Evolutionary conservation across 108 stramenopile genomes (phyloP), one percentile per base, ranked within the genome.

Genomic region (Epipyxis sp.): DNA sequence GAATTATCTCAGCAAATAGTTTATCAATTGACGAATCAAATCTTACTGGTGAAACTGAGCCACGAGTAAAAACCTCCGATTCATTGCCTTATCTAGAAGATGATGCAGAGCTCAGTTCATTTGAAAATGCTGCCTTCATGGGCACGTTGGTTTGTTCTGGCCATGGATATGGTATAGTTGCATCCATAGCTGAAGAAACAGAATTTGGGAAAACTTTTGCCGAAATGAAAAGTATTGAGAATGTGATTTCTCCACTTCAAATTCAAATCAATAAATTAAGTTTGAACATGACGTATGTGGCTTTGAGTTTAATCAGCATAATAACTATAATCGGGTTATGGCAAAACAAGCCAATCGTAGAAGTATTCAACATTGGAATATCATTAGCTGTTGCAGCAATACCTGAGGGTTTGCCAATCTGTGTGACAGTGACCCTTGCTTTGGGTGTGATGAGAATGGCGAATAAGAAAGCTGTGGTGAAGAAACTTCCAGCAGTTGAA

Each of bases 41-140:
- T 16, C 84, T 97, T 35, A 97, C 96, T 10, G 96, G 96, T 20
- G 96, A 97, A 85, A 88, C 93, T 16, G 84, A 87, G 37, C 82
- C 89, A 6, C 69, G 79, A 46, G 82, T 84, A 67, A 65, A 65
- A 25, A 65, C 35, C 3, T 3, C 25, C 34, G 61, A 16, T 65
- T 16, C 54, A 20, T 25, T 57, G 20, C 46, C 46, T 20, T 10
- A 32, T 65, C 85, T 86, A 30, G 79, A 65, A 59, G 34, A 39
- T 54, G 69, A 44, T 34, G 83, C 88, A 40, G 79, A 85, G 40
- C 77, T 84, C 57, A 59, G 86, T 42, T 86, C 88, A 46, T 84
- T 87, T 1, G 59, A 65, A 44, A 89, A 89, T 83, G 35, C 90
- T 27, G 87, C 77, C 42, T 91, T 91, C 82, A 88, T 85, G 69